phyloP scores from a whole-genome alignment of 2,329 filamentous ascomycete species.

The Botrytis elliptica region DNA sequence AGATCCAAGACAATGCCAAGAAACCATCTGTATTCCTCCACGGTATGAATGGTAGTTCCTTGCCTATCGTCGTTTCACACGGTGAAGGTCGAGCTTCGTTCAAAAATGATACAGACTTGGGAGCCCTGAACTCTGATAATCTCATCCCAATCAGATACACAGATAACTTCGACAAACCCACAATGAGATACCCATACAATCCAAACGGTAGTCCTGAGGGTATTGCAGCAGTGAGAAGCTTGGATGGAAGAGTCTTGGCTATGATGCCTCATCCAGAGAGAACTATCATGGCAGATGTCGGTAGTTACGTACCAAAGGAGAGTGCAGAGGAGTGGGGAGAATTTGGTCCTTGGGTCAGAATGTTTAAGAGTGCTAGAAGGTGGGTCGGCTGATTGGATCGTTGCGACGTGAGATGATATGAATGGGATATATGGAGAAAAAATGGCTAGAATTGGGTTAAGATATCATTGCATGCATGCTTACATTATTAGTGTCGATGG shows the following conservation, averaged over 20 bases:
- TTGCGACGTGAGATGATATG: neutral
- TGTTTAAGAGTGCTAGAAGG: constrained; percentile 71
- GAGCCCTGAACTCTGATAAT: constrained; percentile 60
- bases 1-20: constrained; percentile 63
- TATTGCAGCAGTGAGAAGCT: constrained; percentile 65
- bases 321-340: constrained; percentile 63
- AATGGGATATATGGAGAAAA: constrained; percentile 6
- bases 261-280: constrained; percentile 76
- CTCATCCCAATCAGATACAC: constrained; percentile 80
- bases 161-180: constrained; percentile 74
- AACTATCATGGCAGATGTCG: constrained; percentile 64
- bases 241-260: constrained; percentile 65
- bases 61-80: constrained; percentile 87
- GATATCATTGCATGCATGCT: constrained; percentile 9
- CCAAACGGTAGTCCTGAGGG: constrained; percentile 70
- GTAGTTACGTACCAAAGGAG: constrained; percentile 61
- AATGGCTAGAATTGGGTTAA: constrained; percentile 7
- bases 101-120: constrained; percentile 50
- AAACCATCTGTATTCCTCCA: constrained; percentile 79
- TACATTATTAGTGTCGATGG: neutral
- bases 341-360: constrained; percentile 65
- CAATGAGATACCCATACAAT: constrained; percentile 85
- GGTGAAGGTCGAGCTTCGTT: constrained; percentile 85
- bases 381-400: constrained; percentile 51
- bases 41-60: constrained; percentile 76